These are phyloP conservation scores for Geotrichum armillariae DNA, from an alignment of 1,139 yeast species.

Conservation along the genomic window DNA sequence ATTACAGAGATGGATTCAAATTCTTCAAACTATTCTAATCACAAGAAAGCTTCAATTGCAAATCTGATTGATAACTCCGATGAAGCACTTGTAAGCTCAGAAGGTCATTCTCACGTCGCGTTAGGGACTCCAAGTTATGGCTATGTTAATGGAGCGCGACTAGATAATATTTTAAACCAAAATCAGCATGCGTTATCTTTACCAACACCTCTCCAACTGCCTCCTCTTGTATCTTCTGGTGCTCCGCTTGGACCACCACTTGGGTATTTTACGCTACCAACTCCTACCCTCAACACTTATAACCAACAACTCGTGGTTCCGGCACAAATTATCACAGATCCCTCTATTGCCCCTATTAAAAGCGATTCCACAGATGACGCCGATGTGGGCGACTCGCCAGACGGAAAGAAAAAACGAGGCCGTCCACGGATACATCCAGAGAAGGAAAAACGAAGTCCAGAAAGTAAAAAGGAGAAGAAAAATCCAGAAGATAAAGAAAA, in stretches of 20 bases:
- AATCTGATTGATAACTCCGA: neutral
- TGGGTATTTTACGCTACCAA: neutral
- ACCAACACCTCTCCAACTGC: neutral
- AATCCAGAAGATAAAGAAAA: too few relatives aligned
- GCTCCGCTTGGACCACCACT: too few relatives aligned
- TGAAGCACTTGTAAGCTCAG: neutral
- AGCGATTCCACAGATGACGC: neutral
- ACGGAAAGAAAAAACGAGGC: slow-evolving; percentile 16
- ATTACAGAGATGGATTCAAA: slow-evolving; percentile 7
- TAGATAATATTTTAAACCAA: neutral
- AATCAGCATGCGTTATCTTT: neutral
- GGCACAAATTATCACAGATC: neutral
- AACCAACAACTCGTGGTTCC: neutral
- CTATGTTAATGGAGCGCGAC: neutral
- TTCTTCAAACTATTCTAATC: slow-evolving; percentile 2
- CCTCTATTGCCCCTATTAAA: neutral
- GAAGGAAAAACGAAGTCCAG: too few relatives aligned
- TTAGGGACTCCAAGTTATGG: neutral
- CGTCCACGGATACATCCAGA: slow-evolving; percentile 16
- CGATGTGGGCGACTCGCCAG: neutral
- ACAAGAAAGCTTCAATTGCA: slow-evolving; percentile 9
- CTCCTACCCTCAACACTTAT: neutral
- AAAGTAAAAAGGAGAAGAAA: too few relatives aligned
- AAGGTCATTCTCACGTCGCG: neutral
- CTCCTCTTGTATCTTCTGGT: too few relatives aligned